Evolutionary conservation across 1,284 basidiomycete genomes (phyloP).

Genomic region (Cerrena zonata): DNA sequence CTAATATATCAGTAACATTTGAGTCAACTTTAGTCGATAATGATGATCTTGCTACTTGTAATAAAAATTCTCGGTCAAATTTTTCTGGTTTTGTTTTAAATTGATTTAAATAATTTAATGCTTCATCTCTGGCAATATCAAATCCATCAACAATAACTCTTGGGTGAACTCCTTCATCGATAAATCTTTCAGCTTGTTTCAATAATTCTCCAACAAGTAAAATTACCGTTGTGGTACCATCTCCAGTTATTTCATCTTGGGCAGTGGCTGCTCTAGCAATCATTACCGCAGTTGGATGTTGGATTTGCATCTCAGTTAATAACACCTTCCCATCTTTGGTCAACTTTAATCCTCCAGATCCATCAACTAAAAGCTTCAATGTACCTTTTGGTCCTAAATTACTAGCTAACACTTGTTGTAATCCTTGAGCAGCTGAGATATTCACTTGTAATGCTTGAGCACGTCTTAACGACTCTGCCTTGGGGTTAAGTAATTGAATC

Average conservation of each 20-base stretch:
- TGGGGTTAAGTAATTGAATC: too few relatives aligned
- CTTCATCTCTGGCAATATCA: constrained; percentile 95
- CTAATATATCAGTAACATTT: constrained; percentile 81
- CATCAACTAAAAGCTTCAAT: constrained; percentile 99
- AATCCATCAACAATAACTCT: constrained; percentile 94
- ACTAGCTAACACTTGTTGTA: too few relatives aligned
- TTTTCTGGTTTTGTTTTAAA: constrained; percentile 74
- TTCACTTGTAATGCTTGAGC: too few relatives aligned
- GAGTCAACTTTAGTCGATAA: constrained; percentile 89
- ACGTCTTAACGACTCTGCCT: too few relatives aligned
- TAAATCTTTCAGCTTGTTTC: constrained; percentile 97
- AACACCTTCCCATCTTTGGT: constrained; percentile 99
- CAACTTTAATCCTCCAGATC: constrained; percentile 99
- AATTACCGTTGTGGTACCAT: constrained; percentile 97
- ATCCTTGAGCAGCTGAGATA: too few relatives aligned
- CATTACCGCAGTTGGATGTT: constrained; percentile 99
- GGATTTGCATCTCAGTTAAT: constrained; percentile 99
- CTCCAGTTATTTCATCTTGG: constrained; percentile 98
- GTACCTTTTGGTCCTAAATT: constrained; percentile 86
- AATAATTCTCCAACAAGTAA: constrained; percentile 94
- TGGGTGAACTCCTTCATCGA: constrained; percentile 96
- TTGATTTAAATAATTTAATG: constrained; percentile 91
- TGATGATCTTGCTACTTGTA: constrained; percentile 91
- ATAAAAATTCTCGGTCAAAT: constrained; percentile 84
- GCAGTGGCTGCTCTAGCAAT: constrained; percentile 97